Evolutionary conservation across 192 early-diverging fungal genomes (phyloP).

Genomic region (Gigaspora rosea): DNA sequence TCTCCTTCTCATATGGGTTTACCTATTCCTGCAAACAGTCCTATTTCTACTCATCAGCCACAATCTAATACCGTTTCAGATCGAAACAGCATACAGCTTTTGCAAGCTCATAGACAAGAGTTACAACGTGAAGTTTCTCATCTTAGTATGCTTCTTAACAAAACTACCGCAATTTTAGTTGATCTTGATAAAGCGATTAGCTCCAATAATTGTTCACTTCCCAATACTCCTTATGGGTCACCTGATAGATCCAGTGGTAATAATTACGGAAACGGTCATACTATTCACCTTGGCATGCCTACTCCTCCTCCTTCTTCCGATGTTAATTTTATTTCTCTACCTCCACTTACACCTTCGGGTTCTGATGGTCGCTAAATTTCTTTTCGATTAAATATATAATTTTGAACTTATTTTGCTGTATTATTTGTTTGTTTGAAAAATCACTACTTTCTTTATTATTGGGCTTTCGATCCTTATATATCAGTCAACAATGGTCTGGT

Average conservation of each 20-base stretch:
- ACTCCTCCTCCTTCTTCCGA: background rate
- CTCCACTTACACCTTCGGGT: conserved; percentile 7
- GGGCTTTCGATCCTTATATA: no score
- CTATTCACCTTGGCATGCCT: background rate
- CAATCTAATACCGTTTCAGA: conserved; percentile 35
- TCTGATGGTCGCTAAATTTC: no score
- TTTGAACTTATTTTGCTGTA: no score
- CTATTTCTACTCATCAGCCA: background rate
- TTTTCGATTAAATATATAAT: no score
- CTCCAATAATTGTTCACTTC: background rate
- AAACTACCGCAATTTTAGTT: conserved; percentile 56
- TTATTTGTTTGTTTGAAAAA: no score
- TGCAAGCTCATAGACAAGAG: conserved; percentile 58
- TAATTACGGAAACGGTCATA: background rate
- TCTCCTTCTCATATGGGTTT: background rate
- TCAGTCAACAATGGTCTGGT: no score
- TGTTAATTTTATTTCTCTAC: background rate
- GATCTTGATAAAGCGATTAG: conserved; percentile 56
- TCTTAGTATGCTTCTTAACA: conserved; percentile 50
- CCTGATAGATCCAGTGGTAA: background rate
- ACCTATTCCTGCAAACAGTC: background rate
- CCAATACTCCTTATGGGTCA: background rate
- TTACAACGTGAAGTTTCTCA: conserved; percentile 56
- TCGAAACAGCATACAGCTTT: conserved; percentile 32
- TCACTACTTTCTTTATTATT: no score